These are phyloP conservation scores for Phytophthora rubi DNA, from an alignment of 352 stramenopile genomes.

Conservation along the genomic window DNA sequence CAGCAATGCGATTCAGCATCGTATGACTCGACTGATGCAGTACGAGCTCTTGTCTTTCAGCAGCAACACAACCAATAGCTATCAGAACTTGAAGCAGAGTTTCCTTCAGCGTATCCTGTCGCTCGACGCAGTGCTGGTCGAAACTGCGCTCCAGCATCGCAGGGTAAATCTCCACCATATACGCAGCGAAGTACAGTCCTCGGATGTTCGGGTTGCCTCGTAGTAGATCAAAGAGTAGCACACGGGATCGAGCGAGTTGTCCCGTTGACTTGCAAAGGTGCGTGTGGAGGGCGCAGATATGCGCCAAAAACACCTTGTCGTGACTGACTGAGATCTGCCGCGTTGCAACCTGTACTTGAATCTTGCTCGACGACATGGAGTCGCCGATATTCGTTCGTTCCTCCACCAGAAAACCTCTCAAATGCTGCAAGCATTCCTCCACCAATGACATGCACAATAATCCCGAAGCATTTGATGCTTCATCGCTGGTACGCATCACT, in stretches of 20 bases:
- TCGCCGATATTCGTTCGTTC: conserved; percentile 20
- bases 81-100: neutral
- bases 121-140: neutral
- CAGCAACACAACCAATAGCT: conserved; percentile 15
- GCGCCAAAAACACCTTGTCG: conserved; percentile 50
- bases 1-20: conserved; percentile 43
- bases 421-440: conserved; percentile 38
- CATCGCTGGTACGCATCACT: conserved; percentile 10
- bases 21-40: conserved; percentile 39
- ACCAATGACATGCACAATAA: conserved; percentile 14
- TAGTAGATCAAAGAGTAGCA: conserved; percentile 58
- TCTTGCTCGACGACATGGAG: conserved; percentile 5
- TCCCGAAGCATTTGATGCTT: neutral
- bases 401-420: conserved; percentile 30
- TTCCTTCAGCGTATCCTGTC: neutral
- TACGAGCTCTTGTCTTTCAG: conserved; percentile 40
- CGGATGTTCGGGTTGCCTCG: conserved; percentile 47
- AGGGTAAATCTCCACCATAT: neutral
- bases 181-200: conserved; percentile 46
- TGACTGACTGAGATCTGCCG: conserved; percentile 30
- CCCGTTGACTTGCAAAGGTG: conserved; percentile 37
- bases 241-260: conserved; percentile 34
- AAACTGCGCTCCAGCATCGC: neutral
- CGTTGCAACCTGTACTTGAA: conserved; percentile 7
- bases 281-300: conserved; percentile 49